Evolutionary conservation across 345 rosid genomes (phyloP), one percentile per base, ranked within the genome.

Genomic region (Aquilaria yunnanensis): DNA sequence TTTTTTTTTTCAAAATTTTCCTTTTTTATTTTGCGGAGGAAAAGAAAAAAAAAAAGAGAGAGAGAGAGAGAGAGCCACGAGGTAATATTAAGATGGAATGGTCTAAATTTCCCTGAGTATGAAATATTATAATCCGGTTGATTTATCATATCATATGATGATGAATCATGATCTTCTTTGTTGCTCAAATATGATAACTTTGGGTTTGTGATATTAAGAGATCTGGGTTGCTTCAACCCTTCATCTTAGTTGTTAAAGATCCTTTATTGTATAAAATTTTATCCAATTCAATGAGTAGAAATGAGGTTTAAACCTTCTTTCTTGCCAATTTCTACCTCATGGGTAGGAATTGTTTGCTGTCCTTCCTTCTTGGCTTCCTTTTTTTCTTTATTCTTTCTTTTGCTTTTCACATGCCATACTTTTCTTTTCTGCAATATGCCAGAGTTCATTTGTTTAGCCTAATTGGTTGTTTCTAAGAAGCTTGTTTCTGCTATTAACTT

Each of bases 1-100:
- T 59, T 61, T 52, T 53, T 69, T 69, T 59, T 55, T 52, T 9
- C 43, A 37, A 37, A 37, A 37, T 47, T 55, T 51, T 52, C 33
- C 56, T 32, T 45, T 12, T 49, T 73, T 57, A 55, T 66, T 71
- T 56, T 65, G 84, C 77, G 70, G 68, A 70, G 33, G 45, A 10
- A 29, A 31, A 46, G 34, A 61, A 51, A 10, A 60, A 13, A 10
- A 16, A 54, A 41, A 0, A 23, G 23, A 23, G 23, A 23, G 23
- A 23, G 23, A 23, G 23, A 54, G 16, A 62, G 51, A 65, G 33
- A 66, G 57, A 37, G 10, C 29, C 2, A 37, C 2, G 55, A 47
- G 63, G 32, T 51, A 55, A 62, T 58, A 60, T 77, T 68, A 70
- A 77, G 78, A 65, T 68, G 70, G 50, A 66, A 66, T 66, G 49